Conservation (phyloP, 768 basidiomycete species). For the Grammothele lineata region DNA sequence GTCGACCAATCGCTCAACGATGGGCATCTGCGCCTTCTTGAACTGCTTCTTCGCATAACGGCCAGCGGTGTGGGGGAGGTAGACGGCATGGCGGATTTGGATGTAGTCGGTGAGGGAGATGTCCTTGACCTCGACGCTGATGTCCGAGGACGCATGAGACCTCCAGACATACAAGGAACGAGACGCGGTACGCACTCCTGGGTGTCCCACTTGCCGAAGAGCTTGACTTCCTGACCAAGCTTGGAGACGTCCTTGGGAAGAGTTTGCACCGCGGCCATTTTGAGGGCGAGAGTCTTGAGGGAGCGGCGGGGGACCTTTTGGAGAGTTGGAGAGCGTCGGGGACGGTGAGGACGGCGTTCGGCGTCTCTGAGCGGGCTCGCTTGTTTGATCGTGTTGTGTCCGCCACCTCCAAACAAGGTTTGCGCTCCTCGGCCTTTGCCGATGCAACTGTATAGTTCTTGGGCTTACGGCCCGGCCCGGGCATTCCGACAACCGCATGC, state of each 20-base stretch:
- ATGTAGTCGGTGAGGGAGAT: conserved; percentile 99
- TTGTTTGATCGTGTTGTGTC: conserved; percentile 46
- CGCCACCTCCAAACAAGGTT: conserved; percentile 31
- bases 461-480: background rate
- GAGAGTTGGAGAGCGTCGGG: conserved; percentile 14
- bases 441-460: conserved; percentile 21
- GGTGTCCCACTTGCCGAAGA: conserved; percentile 99
- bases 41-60: conserved; percentile 99
- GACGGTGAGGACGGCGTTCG: conserved; percentile 15
- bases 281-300: conserved; percentile 17
- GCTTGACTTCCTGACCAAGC: conserved; percentile 84
- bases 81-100: conserved; percentile 96
- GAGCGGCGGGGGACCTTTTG: conserved; percentile 20
- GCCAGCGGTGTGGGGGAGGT: conserved; percentile 97
- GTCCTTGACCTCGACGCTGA: conserved; percentile 96
- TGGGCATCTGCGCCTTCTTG: conserved; percentile 99
- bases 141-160: background rate
- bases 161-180: conserved; percentile 1
- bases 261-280: conserved; percentile 62
- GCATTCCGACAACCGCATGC: too few species aligned
- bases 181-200: conserved; percentile 71
- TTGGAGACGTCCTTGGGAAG: conserved; percentile 81
- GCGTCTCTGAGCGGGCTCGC: conserved; percentile 14
- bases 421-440: conserved; percentile 15
- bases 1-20: conserved; percentile 98